A percentile compares a stretch with the other conserved stretches of the same genome.
Conservation (phyloP, 1,284 basidiomycete genomes). For the Ganoderma lingzhi region DNA sequence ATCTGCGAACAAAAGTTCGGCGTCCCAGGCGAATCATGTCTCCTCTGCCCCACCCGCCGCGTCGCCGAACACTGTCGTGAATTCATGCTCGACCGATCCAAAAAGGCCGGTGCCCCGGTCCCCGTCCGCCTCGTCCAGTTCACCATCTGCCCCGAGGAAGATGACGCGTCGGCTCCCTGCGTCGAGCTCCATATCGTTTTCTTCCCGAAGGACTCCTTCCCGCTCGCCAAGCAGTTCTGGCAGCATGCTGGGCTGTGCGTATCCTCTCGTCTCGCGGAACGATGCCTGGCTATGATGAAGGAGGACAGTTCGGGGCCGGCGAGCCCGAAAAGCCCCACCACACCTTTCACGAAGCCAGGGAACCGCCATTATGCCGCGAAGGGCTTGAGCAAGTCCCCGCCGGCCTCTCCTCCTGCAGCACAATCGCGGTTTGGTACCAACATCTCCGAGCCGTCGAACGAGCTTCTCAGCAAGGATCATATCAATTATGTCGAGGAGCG, state of each 20-base stretch:
- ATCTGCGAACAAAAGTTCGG: conserved; percentile 86
- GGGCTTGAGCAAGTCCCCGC: conserved; percentile 38
- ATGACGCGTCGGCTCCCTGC: conserved; percentile 39
- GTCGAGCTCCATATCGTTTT: conserved; percentile 84
- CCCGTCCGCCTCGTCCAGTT: conserved; percentile 78
- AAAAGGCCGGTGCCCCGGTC: conserved; percentile 49
- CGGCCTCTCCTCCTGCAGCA: conserved; percentile 25
- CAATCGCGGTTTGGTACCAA: conserved; percentile 17
- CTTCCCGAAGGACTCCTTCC: conserved; percentile 72
- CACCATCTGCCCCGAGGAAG: conserved; percentile 70
- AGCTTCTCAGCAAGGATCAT: conserved; percentile 58
- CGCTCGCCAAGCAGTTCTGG: conserved; percentile 92
- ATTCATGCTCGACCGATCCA: conserved; percentile 71
- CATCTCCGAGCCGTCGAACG: conserved; percentile 33
- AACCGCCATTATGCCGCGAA: conserved; percentile 71
- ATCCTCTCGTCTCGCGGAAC: conserved; percentile 87
- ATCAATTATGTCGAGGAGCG: conserved; percentile 87
- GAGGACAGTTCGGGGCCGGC: conserved; percentile 44
- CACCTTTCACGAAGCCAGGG: conserved; percentile 49
- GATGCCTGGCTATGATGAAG: conserved; percentile 75
- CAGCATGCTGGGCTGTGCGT: conserved; percentile 95
- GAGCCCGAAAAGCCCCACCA: conserved; percentile 36
- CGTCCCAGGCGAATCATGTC: conserved; percentile 70
- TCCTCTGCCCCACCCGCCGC: conserved; percentile 80
- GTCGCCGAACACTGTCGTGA: conserved; percentile 79